These are phyloP conservation scores for Cubamyces lactineus DNA, from an alignment of 768 basidiomycete genomes.

Conservation along the genomic window DNA sequence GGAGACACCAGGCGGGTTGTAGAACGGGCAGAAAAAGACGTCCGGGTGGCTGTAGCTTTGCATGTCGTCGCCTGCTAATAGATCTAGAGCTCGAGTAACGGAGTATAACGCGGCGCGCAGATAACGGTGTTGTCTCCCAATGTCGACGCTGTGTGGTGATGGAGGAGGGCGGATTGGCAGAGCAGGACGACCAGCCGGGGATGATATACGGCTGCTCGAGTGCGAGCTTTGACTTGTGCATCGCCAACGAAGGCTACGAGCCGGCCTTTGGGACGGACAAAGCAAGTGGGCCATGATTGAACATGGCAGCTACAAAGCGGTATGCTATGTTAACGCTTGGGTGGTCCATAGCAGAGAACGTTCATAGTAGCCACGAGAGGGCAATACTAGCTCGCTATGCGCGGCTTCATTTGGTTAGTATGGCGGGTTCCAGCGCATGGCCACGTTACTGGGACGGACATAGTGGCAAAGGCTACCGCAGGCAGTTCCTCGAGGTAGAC, in stretches of 20 bases:
- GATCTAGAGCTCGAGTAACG: too few relatives aligned
- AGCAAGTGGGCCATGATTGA: slow-evolving; percentile 9
- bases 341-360: background rate
- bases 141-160: too few relatives aligned
- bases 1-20: slow-evolving; percentile 20
- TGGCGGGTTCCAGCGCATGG: background rate
- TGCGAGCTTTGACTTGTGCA: slow-evolving; percentile 11
- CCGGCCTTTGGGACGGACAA: slow-evolving; percentile 11
- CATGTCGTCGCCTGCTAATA: background rate
- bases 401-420: background rate
- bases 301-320: slow-evolving; percentile 11
- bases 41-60: slow-evolving; percentile 24
- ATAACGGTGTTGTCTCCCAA: too few relatives aligned
- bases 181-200: background rate
- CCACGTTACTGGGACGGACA: background rate
- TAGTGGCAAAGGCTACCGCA: background rate
- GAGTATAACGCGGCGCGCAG: background rate
- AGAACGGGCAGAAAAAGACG: slow-evolving; percentile 24
- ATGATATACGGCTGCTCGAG: slow-evolving; percentile 8
- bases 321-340: background rate
- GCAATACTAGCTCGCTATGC: background rate
- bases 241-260: slow-evolving; percentile 2
- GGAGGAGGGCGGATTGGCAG: background rate
- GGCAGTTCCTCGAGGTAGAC: background rate
- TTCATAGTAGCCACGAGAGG: background rate